Conservation (phyloP, 202 grass and related monocot genomes). For the Musa balbisiana region DNA sequence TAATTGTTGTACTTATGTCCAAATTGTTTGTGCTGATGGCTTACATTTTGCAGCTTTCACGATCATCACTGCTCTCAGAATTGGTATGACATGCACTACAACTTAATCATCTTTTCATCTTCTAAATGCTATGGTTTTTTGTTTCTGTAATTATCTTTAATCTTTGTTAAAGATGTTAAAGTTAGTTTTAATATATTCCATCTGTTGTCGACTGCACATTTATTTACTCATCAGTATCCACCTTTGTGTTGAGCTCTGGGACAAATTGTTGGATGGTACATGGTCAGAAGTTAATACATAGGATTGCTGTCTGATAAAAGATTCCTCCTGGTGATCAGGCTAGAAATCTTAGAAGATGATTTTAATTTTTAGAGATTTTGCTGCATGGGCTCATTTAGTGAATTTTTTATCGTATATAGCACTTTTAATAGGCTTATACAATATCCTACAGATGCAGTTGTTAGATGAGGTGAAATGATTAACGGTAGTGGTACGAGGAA, state of each 20-base stretch:
- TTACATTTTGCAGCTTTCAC: conserved; percentile 66
- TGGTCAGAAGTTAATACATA: not conserved
- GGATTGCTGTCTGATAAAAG: not conserved
- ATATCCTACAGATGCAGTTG: too few relatives aligned
- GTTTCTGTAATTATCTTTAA: too few relatives aligned
- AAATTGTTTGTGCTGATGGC: not conserved
- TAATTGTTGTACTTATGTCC: not conserved
- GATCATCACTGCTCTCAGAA: conserved; percentile 59
- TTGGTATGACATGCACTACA: conserved; percentile 47
- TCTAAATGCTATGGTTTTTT: not conserved
- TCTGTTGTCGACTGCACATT: not conserved
- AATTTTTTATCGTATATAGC: too few relatives aligned
- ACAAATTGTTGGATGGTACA: not conserved
- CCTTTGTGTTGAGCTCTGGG: not conserved
- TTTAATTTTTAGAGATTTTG: too few relatives aligned
- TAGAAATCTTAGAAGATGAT: too few relatives aligned
- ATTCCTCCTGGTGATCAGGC: not conserved
- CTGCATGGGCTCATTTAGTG: too few relatives aligned
- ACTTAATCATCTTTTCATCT: not conserved
- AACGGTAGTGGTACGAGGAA: too few relatives aligned
- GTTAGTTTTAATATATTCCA: too few relatives aligned
- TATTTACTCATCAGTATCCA: not conserved
- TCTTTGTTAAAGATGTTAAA: too few relatives aligned
- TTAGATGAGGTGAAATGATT: too few relatives aligned
- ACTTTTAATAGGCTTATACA: too few relatives aligned